Evolutionary conservation across 2,329 filamentous ascomycete species (phyloP).

Genomic region (Tolypocladium amazonense): DNA sequence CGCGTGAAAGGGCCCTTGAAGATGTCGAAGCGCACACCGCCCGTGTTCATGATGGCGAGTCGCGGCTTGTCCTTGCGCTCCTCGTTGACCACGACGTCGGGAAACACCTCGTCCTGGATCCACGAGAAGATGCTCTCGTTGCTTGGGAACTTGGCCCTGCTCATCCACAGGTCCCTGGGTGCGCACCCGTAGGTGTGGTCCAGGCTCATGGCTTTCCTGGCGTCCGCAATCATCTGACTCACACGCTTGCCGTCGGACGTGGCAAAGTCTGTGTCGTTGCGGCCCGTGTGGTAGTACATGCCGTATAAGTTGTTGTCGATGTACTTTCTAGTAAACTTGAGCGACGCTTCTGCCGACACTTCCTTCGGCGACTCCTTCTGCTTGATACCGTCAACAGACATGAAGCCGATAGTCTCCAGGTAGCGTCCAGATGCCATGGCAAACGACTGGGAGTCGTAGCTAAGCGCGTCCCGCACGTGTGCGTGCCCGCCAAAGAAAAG

Average conservation of each 20-base stretch:
- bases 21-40: constrained; percentile 88
- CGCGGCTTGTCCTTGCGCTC: constrained; percentile 50
- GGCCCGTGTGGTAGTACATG: constrained; percentile 67
- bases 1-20: constrained; percentile 86
- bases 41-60: constrained; percentile 76
- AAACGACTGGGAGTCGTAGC: constrained; percentile 67
- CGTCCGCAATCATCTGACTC: constrained; percentile 56
- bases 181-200: constrained; percentile 75
- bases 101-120: constrained; percentile 67
- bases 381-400: constrained; percentile 64
- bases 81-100: constrained; percentile 49
- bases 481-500: constrained; percentile 87
- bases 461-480: constrained; percentile 76
- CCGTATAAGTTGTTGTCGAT: constrained; percentile 91
- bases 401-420: constrained; percentile 90
- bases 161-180: constrained; percentile 73
- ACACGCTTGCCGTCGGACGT: constrained; percentile 67
- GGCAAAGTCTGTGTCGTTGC: constrained; percentile 61
- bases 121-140: constrained; percentile 70
- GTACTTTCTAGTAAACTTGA: constrained; percentile 67
- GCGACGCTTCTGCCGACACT: constrained; percentile 20
- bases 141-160: constrained; percentile 61
- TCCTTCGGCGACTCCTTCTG: constrained; percentile 12
- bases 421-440: constrained; percentile 83
- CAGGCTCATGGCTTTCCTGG: constrained; percentile 59